Evolutionary conservation across 192 early-diverging fungal genomes (phyloP).

Genomic region (Funneliformis geosporum): DNA sequence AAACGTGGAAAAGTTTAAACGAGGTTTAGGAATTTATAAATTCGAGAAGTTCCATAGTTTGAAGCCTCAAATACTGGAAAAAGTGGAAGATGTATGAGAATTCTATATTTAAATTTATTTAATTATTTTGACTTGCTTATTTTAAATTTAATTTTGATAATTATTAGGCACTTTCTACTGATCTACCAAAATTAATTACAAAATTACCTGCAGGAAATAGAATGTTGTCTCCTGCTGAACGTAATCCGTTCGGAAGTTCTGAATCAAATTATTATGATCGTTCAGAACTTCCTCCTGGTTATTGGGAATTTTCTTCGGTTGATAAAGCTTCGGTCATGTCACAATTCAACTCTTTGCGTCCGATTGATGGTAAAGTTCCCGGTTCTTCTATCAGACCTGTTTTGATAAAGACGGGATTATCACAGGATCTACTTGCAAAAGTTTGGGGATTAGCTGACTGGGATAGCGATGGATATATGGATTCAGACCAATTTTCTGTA

Average conservation of each 20-base stretch:
- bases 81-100: slow-evolving; percentile 54
- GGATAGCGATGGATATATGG: slow-evolving; percentile 80
- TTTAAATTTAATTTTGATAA: neutral
- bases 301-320: slow-evolving; percentile 57
- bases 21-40: slow-evolving; percentile 71
- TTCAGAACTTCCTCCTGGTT: slow-evolving; percentile 45
- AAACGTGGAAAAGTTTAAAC: slow-evolving; percentile 69
- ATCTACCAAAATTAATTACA: slow-evolving; percentile 78
- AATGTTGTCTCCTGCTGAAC: slow-evolving; percentile 59
- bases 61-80: slow-evolving; percentile 64
- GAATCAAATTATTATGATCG: slow-evolving; percentile 19
- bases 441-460: slow-evolving; percentile 80
- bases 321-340: slow-evolving; percentile 53
- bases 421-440: slow-evolving; percentile 63
- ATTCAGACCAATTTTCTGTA: slow-evolving; percentile 80
- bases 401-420: slow-evolving; percentile 66
- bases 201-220: slow-evolving; percentile 75
- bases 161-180: slow-evolving; percentile 64
- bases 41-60: slow-evolving; percentile 80
- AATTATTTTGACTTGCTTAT: neutral
- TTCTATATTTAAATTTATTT: neutral
- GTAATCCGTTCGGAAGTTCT: slow-evolving; percentile 53
- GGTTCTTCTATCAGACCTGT: slow-evolving; percentile 59
- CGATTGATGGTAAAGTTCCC: slow-evolving; percentile 57
- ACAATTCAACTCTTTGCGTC: slow-evolving; percentile 50